Conservation (phyloP, 805 yeast genomes). For the Hanseniaspora valbyensis region DNA sequence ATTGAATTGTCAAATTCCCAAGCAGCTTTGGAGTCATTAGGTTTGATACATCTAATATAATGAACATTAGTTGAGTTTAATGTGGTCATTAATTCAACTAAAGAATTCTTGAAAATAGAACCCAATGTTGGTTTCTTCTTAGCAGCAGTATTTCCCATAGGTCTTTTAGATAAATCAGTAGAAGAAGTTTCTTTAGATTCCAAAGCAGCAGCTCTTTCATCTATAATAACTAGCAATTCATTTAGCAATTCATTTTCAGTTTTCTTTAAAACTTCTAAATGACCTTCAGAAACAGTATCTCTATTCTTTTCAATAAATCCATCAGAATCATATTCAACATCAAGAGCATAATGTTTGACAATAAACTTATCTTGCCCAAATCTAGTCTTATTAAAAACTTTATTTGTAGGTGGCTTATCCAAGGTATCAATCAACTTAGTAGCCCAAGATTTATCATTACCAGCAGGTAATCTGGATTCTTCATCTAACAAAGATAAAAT, state of each 20-base stretch:
- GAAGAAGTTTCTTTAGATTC: conserved; percentile 30
- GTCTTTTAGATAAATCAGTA: conserved; percentile 30
- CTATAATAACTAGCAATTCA: conserved; percentile 55
- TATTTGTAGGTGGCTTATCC: conserved; percentile 62
- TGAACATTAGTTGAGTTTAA: conserved; percentile 92
- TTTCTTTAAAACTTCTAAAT: conserved; percentile 67
- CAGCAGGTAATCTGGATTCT: conserved; percentile 89
- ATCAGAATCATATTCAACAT: conserved; percentile 81
- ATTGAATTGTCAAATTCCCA: conserved; percentile 93
- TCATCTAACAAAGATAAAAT: conserved; percentile 81
- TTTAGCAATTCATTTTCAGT: conserved; percentile 56
- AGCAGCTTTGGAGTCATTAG: conserved; percentile 85
- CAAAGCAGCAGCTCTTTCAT: conserved; percentile 41
- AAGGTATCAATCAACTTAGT: conserved; percentile 79
- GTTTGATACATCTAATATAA: conserved; percentile 93
- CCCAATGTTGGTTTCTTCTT: conserved; percentile 86
- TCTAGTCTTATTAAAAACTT: conserved; percentile 82
- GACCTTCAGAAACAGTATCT: conserved; percentile 95
- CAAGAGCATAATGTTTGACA: conserved; percentile 88
- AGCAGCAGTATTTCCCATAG: conserved; percentile 36
- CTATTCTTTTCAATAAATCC: conserved; percentile 95
- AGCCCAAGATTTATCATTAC: conserved; percentile 84
- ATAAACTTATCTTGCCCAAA: conserved; percentile 86
- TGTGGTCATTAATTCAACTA: conserved; percentile 85
- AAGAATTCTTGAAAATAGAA: conserved; percentile 81